Evolutionary conservation across 2,329 filamentous ascomycete species (phyloP), one percentile per base, ranked within the genome.

Genomic region (Orbilia ellipsospora): DNA sequence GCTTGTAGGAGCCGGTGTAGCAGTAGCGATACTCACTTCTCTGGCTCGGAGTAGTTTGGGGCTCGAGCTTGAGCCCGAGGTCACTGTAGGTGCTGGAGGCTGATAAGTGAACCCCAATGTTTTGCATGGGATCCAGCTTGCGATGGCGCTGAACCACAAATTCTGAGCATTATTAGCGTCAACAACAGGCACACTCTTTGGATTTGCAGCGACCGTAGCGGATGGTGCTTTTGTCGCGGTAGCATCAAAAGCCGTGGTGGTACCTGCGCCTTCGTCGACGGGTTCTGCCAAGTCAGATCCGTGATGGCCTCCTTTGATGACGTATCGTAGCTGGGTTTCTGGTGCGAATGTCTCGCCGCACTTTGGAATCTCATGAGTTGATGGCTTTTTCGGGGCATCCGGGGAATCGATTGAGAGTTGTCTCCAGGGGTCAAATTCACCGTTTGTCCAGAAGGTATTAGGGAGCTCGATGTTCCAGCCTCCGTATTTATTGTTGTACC

Each of bases 351-450:
- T 56, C n/a, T 77, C 48, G 1, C 77, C 77, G 26, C 57, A 72
- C 12, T 69, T 54, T 1, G 78, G 78, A 15, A 78, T 74, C 2
- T 56, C 51, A 0, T 48, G 63, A 1, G 62, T 72, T 4, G 77
- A 76, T 3, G 70, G 26, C 12, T 80, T 78, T 13, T 50, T 56
- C 4, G 82, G 82, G 0, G 82, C 80, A 16, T 79, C 80, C 0
- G 77, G 65, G 61, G 80, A 81, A 1, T 82, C 79, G 1, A 81
- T 80, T 1, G 80, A 81, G 0, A 83, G 77, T 0, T 80, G 80
- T 36, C 82, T 80, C 83, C 83, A 84, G 12, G 83, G 83, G 45
- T 84, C 83, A 73, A 82, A 82, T 73, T 84, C 81, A 23, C 83
- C 83, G 64, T 81, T 81, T n/a, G 79, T 80, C 82, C 82, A 84